These are phyloP conservation scores for Conoideocrella luteorostrata DNA, from an alignment of 2,329 filamentous ascomycete species.

Conservation along the genomic window DNA sequence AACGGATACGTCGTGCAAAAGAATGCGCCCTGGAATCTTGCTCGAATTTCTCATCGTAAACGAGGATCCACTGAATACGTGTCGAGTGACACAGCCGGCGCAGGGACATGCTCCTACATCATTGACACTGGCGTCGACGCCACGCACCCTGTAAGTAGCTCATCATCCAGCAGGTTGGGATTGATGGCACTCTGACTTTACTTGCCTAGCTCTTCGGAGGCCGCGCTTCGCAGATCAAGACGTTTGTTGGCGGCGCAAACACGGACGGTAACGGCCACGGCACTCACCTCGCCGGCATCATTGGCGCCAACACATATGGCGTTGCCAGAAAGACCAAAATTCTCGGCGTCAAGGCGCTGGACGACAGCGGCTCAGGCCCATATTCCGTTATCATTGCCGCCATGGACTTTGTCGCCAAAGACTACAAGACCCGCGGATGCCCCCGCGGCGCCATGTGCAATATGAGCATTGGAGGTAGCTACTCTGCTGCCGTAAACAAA, in stretches of 20 bases:
- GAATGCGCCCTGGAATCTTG: slow-evolving; percentile 28
- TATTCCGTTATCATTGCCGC: slow-evolving; percentile 32
- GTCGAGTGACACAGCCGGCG: slow-evolving; percentile 25
- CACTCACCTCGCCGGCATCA: slow-evolving; percentile 34
- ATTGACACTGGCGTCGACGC: slow-evolving; percentile 32
- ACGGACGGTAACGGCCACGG: slow-evolving; percentile 33
- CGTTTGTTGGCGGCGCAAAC: slow-evolving; percentile 12
- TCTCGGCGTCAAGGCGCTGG: slow-evolving; percentile 36
- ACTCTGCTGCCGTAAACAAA: slow-evolving; percentile 36
- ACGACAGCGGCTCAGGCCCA: slow-evolving; percentile 26
- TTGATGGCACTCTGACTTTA: neutral
- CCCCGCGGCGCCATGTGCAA: slow-evolving; percentile 38
- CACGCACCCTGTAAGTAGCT: slow-evolving; percentile 21
- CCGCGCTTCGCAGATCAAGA: slow-evolving; percentile 6
- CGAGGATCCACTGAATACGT: slow-evolving; percentile 18
- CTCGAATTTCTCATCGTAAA: slow-evolving; percentile 22
- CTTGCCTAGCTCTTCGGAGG: slow-evolving; percentile 14
- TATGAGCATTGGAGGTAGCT: slow-evolving; percentile 43
- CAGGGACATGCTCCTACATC: slow-evolving; percentile 31
- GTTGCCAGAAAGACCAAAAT: slow-evolving; percentile 32
- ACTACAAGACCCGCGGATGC: slow-evolving; percentile 23
- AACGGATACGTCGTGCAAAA: slow-evolving; percentile 24
- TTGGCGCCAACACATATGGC: slow-evolving; percentile 32
- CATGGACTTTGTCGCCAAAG: slow-evolving; percentile 31
- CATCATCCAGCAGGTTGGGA: no score